Conservation (phyloP, 2,329 filamentous ascomycete genomes). For the Mycosphaerella sp. region DNA sequence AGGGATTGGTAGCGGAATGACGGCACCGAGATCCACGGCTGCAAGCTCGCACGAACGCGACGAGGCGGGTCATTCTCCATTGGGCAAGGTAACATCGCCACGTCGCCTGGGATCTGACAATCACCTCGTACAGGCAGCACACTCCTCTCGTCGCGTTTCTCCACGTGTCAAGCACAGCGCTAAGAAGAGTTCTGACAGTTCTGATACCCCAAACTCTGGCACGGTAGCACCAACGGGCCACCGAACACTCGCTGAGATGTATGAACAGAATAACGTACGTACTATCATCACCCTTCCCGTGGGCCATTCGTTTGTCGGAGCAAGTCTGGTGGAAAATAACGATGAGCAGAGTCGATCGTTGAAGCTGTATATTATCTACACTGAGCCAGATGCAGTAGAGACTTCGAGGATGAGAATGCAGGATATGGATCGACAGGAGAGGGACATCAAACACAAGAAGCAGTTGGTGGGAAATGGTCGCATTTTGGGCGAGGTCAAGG, state of each 20-base stretch:
- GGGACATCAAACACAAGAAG: slow-evolving; percentile 7
- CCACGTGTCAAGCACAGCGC: slow-evolving; percentile 2
- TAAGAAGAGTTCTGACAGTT: slow-evolving; percentile 13
- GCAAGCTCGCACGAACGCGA: not conserved
- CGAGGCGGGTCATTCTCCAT: not conserved
- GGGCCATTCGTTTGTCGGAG: not conserved
- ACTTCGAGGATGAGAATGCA: not conserved
- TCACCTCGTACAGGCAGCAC: slow-evolving; percentile 5
- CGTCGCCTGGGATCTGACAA: slow-evolving; percentile 4
- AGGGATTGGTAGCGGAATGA: not conserved
- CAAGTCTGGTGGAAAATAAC: slow-evolving; percentile 1
- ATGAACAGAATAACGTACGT: slow-evolving; percentile 9
- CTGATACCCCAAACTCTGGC: slow-evolving; percentile 5
- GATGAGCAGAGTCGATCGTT: slow-evolving; percentile 2
- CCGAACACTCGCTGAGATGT: slow-evolving; percentile 3
- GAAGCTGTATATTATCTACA: slow-evolving; percentile 2
- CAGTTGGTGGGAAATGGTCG: not conserved
- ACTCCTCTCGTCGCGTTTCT: slow-evolving; percentile 1
- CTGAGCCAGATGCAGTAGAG: slow-evolving; percentile 8
- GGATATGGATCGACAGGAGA: slow-evolving; percentile 5
- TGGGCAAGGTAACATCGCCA: slow-evolving; percentile 7
- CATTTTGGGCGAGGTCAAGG: not conserved
- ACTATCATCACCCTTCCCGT: not conserved
- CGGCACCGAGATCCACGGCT: not conserved
- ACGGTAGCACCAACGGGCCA: not conserved